Base-by-base conservation (phyloP, 148 eudicot genomes). In the Rhododendron mucronatum region DNA sequence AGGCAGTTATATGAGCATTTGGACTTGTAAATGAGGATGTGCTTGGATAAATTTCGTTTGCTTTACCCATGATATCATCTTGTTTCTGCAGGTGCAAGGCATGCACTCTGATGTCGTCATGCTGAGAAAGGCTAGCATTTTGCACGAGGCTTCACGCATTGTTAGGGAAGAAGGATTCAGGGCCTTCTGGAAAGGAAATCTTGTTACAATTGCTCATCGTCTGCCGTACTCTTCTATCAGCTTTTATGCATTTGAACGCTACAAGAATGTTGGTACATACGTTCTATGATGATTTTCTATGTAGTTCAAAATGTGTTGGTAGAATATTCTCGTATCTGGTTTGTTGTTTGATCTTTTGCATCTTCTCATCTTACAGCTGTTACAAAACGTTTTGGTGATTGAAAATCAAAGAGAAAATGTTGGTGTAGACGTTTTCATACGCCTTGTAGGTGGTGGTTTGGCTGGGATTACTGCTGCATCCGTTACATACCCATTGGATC, bases 141-240 rank as follows among this genome's bases (percentile, higher is more conserved):
- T 92, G 94, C 91, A 85, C 41, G 99, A 97, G 90, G 98, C 97
- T 51, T 88, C 93, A 39, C 98, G 98, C 30, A 88, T 97, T 81
- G 81, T 93, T 75, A 90, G 89, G 45, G 99, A 97, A 90, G 99
- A 97, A 92, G 98, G 99, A 85, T 79, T 92, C 67, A 86, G 94
- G 77, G 99, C 99, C 71, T 97, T 97, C 87, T 97, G 99, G 99
- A 97, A 95, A 90, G 99, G 98, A 47, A 97, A 97, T 89, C 83
- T 95, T 84, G 99, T 97, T 88, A 97, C 99, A 1, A 93, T 97
- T 82, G 94, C 94, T 85, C 99, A 97, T 89, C 95, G 98, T 35
- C 94, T 97, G 87, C 99, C 99, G 78, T 97, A 97, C 88, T 94
- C 99, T 57, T 91, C 98, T 7, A 92, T 97, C 85, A 97, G 93